These are phyloP conservation scores for Penicillium sp. DNA, from an alignment of 2,329 filamentous ascomycete genomes.

Conservation along the genomic window DNA sequence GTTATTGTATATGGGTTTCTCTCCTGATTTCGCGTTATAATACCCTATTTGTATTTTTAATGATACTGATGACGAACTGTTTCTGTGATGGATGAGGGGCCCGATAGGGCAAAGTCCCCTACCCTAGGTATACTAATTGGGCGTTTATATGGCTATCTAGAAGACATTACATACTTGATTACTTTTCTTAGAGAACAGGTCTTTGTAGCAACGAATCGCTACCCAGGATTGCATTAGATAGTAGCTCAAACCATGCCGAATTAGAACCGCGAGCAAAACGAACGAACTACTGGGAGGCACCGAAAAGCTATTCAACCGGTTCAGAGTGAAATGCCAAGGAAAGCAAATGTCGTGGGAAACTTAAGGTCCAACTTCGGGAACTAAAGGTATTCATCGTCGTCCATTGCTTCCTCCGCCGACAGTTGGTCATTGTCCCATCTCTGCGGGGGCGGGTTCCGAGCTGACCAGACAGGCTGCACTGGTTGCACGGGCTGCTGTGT, in stretches of 20 bases:
- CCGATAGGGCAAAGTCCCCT: no score
- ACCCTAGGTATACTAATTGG: not conserved
- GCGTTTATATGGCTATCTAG: not conserved
- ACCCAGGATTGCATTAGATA: not conserved
- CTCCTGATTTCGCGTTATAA: not conserved
- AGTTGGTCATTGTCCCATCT: slow-evolving; percentile 17
- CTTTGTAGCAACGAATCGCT: not conserved
- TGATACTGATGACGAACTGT: not conserved
- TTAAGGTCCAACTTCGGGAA: not conserved
- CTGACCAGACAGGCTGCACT: slow-evolving; percentile 17
- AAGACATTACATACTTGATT: not conserved
- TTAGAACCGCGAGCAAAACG: not conserved
- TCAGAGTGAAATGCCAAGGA: not conserved
- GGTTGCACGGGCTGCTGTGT: slow-evolving; percentile 9
- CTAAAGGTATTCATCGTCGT: slow-evolving; percentile 36
- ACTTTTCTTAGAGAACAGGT: not conserved
- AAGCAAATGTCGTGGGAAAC: slow-evolving; percentile 3
- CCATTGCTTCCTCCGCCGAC: slow-evolving; percentile 27
- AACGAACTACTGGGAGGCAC: not conserved
- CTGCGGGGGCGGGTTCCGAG: slow-evolving; percentile 8
- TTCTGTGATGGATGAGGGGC: not conserved
- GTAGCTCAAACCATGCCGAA: not conserved
- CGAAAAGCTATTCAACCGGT: not conserved
- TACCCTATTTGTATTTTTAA: slow-evolving; percentile 1
- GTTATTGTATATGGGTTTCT: not conserved